Base-by-base conservation (phyloP, 164 flowering plant genomes). In the Magnolia kwangsiensis region DNA sequence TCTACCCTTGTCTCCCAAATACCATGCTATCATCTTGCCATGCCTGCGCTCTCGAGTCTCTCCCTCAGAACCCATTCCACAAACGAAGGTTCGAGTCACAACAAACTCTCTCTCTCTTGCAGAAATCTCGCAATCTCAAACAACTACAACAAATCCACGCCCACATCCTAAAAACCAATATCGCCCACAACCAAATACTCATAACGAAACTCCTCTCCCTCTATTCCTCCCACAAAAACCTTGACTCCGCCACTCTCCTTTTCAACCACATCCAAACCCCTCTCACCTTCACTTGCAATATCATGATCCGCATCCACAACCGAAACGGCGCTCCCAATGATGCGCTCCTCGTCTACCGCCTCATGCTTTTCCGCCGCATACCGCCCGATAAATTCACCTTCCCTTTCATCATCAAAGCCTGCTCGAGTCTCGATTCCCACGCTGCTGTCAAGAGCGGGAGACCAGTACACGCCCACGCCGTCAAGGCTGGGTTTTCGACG, bases 301-400 rank as follows among this genome's bases (percentile, higher is more conserved):
- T 88, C 61, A 84, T 89, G 83, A 90, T 90, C 51, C 80, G 92
- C 72, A 80, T 83, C 31, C 71, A 81, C 72, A 71, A 84, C 63
- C n/a, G 49, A n/a, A 81, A 82, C 69, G 81, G 72, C 51, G 51
- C 61, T n/a, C 67, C 90, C 7, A 59, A 8, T 7, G 72, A 84
- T 20, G 90, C 93, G 27, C 77, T 90, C 24, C 73, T 80, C 14
- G 69, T 89, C 27, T 90, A 82, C 82, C 80, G 81, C 45, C 77
- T 79, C 63, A 92, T 90, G 93, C 71, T 87, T 21, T 51, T 63
- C 37, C 72, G 69, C 8, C 86, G 86, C 37, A 79, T 85, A 6
- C 55, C 50, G 0, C 90, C 88, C 11, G 93, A 91, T 69, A 88
- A 89, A 64, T 91, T 88, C 82, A 86, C 95, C n/a, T 89, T 87